Evolutionary conservation across 163 green algal genomes (phyloP).

Genomic region (Coccomyxa subellipsoidea): DNA sequence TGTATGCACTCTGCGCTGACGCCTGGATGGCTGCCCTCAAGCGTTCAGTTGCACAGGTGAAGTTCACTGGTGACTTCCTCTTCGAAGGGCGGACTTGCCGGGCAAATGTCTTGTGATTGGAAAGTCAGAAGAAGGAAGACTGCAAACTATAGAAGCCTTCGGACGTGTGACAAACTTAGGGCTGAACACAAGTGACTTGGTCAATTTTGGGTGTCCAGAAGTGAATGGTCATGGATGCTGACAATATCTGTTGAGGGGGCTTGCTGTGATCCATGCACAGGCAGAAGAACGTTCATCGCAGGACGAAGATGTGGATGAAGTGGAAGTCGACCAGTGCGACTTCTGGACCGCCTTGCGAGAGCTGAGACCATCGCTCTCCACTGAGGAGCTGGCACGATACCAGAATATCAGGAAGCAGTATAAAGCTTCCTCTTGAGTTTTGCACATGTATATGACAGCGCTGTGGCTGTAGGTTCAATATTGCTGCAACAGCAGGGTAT

Average conservation of each 20-base stretch:
- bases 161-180: no score
- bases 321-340: conserved; percentile 57
- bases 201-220: no score
- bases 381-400: conserved; percentile 75
- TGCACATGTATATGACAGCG: neutral
- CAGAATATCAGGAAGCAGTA: conserved; percentile 70
- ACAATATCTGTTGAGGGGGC: neutral
- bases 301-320: conserved; percentile 17
- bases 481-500: no score
- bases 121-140: no score
- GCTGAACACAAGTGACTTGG: no score
- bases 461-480: neutral
- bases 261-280: neutral
- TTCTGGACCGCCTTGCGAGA: conserved; percentile 58
- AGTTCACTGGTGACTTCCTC: no score
- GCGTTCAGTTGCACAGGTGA: conserved; percentile 41
- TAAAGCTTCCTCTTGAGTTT: conserved; percentile 17
- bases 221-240: neutral
- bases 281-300: neutral
- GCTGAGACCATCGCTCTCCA: conserved; percentile 73
- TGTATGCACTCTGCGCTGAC: conserved; percentile 92
- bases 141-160: no score
- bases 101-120: no score
- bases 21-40: conserved; percentile 88
- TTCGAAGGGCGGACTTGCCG: no score